phyloP scores from a whole-genome alignment of 2,329 filamentous ascomycete genomes.

The Coniochaeta sp. region DNA sequence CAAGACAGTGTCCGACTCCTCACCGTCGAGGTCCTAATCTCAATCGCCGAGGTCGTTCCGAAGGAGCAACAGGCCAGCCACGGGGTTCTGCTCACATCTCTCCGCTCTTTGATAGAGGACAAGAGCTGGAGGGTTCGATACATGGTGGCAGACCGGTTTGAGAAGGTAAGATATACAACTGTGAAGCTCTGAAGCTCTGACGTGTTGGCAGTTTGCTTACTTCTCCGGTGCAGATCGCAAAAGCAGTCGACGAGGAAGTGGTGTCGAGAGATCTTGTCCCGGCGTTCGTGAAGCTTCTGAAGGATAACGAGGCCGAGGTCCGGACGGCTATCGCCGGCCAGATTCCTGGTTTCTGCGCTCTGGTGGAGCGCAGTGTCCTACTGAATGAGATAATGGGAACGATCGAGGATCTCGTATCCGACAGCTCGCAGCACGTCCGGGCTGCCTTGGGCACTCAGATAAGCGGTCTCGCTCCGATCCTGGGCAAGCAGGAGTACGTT shows the following conservation, averaged over 20 bases:
- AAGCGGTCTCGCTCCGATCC: constrained; percentile 89
- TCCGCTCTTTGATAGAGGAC: constrained; percentile 93
- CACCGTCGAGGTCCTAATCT: constrained; percentile 93
- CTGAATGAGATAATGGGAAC: constrained; percentile 95
- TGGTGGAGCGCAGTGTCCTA: constrained; percentile 81
- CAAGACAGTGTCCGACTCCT: constrained; percentile 95
- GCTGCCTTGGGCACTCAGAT: constrained; percentile 95
- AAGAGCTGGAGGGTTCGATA: constrained; percentile 99
- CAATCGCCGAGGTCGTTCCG: constrained; percentile 92
- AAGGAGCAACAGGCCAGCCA: constrained; percentile 98
- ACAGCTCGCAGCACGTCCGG: constrained; percentile 93
- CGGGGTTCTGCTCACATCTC: constrained; percentile 80
- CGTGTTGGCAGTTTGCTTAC: constrained; percentile 7
- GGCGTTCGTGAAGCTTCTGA: constrained; percentile 93
- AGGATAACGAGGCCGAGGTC: constrained; percentile 96
- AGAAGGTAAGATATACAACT: constrained; percentile 66
- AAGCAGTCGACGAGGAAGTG: constrained; percentile 96
- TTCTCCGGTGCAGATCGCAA: constrained; percentile 64
- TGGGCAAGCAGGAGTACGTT: constrained; percentile 91
- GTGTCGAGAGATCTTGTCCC: constrained; percentile 90
- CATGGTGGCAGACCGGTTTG: constrained; percentile 98
- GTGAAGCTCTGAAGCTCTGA: too few species aligned
- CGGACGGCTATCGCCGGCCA: constrained; percentile 94
- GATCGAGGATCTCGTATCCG: constrained; percentile 91
- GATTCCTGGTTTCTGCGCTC: constrained; percentile 90